Evolutionary conservation across 441 rosid species (phyloP).

Genomic region (Populus trichocarpa): DNA sequence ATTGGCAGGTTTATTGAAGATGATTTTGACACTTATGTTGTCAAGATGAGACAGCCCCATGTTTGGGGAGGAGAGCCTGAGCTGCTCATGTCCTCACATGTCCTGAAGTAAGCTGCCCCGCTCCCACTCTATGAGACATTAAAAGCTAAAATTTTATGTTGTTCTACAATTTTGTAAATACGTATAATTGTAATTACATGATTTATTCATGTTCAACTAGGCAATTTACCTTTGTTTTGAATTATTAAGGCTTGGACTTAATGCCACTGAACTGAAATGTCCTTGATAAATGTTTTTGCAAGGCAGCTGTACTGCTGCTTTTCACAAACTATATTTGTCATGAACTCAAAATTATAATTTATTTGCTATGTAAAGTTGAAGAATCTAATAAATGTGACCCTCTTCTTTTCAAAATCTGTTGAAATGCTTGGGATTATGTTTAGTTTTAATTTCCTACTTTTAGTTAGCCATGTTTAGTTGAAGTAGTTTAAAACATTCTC

Average conservation of each 20-base stretch:
- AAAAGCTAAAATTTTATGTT: background rate
- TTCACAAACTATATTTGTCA: background rate
- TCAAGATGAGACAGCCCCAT: slow-evolving; percentile 60
- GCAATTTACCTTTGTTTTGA: background rate
- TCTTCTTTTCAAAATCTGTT: background rate
- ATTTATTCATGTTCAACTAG: background rate
- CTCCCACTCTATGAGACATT: slow-evolving; percentile 8
- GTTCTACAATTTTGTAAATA: background rate
- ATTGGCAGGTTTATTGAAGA: slow-evolving; percentile 58
- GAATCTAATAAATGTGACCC: background rate
- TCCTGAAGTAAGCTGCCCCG: slow-evolving; percentile 38
- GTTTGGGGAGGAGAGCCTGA: slow-evolving; percentile 85
- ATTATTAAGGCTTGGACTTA: background rate
- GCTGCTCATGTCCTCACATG: slow-evolving; percentile 73
- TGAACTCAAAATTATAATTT: background rate
- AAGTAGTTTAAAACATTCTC: background rate
- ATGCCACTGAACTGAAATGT: background rate
- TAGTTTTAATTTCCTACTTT: background rate
- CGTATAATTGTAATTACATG: background rate
- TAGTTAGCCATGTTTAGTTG: background rate
- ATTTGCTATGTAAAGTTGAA: background rate
- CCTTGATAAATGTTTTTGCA: background rate
- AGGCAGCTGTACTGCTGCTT: background rate
- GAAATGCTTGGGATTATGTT: background rate
- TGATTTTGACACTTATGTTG: slow-evolving; percentile 56